Conservation (phyloP, 768 basidiomycete genomes). For the Mycena maculata region DNA sequence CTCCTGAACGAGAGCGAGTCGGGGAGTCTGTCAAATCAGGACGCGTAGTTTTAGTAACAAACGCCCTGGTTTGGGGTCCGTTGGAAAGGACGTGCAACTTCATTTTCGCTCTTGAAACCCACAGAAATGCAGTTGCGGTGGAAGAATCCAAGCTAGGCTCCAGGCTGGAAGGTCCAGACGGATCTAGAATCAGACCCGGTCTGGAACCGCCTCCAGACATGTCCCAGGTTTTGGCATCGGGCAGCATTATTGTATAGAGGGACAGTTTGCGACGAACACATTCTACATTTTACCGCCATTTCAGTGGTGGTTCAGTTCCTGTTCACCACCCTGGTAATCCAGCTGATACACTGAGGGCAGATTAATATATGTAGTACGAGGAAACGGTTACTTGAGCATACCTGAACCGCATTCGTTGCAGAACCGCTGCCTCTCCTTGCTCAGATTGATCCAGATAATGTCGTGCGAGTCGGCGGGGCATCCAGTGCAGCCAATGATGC, state of each 20-base stretch:
- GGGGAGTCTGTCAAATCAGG: too few species aligned
- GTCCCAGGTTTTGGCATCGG: conserved; percentile 15
- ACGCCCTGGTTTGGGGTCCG: too few species aligned
- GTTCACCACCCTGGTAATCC: conserved; percentile 51
- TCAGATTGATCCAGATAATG: conserved; percentile 83
- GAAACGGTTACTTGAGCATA: conserved; percentile 50
- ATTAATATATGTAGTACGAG: not conserved
- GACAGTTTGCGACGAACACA: conserved; percentile 22
- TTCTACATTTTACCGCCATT: conserved; percentile 36
- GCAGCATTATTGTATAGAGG: conserved; percentile 22
- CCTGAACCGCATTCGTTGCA: conserved; percentile 96
- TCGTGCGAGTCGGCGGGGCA: conserved; percentile 96
- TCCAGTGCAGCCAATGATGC: conserved; percentile 95
- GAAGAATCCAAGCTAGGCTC: too few species aligned
- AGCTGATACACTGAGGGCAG: conserved; percentile 17
- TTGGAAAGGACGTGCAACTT: too few species aligned
- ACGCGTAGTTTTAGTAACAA: too few species aligned
- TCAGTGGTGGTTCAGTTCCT: conserved; percentile 62
- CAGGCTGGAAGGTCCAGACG: not conserved
- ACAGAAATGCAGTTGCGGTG: too few species aligned
- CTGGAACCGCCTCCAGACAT: not conserved
- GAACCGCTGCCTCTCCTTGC: conserved; percentile 74
- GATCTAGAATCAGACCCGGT: conserved; percentile 7
- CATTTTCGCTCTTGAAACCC: too few species aligned
- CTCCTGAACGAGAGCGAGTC: too few species aligned